Base-by-base conservation (phyloP, 2,329 filamentous ascomycete genomes). In the Fusarium proliferatum region DNA sequence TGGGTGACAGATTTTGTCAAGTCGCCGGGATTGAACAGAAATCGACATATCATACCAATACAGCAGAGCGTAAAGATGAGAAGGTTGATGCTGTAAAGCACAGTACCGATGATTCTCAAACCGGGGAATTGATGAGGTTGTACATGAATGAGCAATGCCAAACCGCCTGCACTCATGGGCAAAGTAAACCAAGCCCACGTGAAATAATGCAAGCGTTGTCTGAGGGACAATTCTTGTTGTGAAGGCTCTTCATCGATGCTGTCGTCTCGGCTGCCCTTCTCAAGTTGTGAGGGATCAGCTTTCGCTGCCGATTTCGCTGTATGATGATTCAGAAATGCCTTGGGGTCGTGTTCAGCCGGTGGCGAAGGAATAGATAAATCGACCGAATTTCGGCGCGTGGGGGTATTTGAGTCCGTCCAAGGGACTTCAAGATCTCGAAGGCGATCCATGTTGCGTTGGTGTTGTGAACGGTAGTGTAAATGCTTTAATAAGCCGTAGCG, bases 161-260 rank as follows among this genome's bases (percentile, higher is more conserved):
- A 81, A 0, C 92, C 92, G 39, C 93, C 93, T 0, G 92, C 93
- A 53, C 90, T 92, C 92, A 94, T 94, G 4, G 91, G 91, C 38
- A 90, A 84, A 3, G 92, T 92, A 81, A 91, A 95, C 92, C 92
- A 94, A 23, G 90, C 90, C 91, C 90, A 91, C 2, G 89, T 92
- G 78, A 92, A 91, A 81, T 91, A 89, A 51, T 85, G 82, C 33
- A 90, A 80, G 8, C 88, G 82, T 61, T 86, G 77, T 60, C 83
- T 82, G 26, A 88, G 64, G 7, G 80, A 76, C 4, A 88, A 74
- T 58, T 81, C 84, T 30, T 61, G 52, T 12, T 19, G 28, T 36
- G n/a, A 33, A 15, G 52, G 33, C 28, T 53, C 38, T 36, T 51
- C 41, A 39, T 67, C 6, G 46, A 48, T 9, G 33, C n/a, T 10